Conservation (phyloP, 139 green algal species). For the Chlamydomonas applanata region DNA sequence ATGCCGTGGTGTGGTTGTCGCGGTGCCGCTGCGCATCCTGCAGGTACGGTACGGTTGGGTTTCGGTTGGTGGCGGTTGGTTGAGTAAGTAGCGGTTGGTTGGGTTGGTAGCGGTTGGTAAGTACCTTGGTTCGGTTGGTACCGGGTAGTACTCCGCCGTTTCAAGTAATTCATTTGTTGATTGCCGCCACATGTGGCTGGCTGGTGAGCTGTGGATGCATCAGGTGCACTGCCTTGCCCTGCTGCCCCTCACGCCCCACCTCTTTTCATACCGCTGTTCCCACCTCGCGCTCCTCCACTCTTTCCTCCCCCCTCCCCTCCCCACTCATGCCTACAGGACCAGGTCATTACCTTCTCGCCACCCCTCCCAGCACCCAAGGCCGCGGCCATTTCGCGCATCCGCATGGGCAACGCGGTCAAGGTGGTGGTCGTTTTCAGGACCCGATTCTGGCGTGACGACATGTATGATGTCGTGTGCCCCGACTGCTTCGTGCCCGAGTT, state of each 20-base stretch:
- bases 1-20: conserved; percentile 45
- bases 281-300: background rate
- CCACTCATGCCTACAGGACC: conserved; percentile 41
- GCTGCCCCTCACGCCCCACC: too few species aligned
- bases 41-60: too few species aligned
- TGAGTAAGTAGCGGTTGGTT: too few species aligned
- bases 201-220: too few species aligned
- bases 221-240: too few species aligned
- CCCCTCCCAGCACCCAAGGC: conserved; percentile 63
- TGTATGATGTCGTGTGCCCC: conserved; percentile 83
- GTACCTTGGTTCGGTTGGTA: conserved; percentile 2
- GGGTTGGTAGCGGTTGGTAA: too few species aligned
- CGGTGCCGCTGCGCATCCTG: conserved; percentile 49
- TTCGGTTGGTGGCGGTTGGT: too few species aligned
- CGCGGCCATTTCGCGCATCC: conserved; percentile 42
- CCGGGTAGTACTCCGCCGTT: too few species aligned
- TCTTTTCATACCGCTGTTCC: too few species aligned
- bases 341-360: conserved; percentile 63
- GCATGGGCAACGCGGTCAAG: conserved; percentile 63
- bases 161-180: too few species aligned
- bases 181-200: too few species aligned
- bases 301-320: background rate
- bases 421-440: conserved; percentile 43
- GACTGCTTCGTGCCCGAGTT: conserved; percentile 78
- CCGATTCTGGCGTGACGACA: conserved; percentile 69